Conservation (phyloP, 2,329 filamentous ascomycete species). For the Venturia carpophila region DNA sequence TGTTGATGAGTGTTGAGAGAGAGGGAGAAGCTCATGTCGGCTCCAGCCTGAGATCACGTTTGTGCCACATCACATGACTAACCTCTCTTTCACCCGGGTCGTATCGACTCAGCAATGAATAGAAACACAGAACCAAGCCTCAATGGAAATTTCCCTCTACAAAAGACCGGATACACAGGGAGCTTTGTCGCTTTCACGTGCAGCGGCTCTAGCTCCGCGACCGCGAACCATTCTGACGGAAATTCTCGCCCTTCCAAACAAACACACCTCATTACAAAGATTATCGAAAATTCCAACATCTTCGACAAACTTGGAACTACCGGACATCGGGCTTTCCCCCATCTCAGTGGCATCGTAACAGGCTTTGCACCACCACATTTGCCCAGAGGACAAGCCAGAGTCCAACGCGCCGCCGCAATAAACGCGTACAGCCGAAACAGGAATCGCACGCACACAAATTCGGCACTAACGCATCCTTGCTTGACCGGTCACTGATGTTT, state of each 20-base stretch:
- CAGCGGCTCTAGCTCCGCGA: neutral
- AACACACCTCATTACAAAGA: conserved; percentile 2
- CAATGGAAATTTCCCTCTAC: too few relatives aligned
- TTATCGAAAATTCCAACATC: conserved; percentile 6
- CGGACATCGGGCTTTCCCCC: neutral
- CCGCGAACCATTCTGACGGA: neutral
- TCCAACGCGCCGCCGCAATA: neutral
- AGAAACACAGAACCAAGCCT: too few relatives aligned
- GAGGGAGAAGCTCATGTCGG: too few relatives aligned
- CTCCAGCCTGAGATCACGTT: too few relatives aligned
- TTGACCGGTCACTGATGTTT: neutral
- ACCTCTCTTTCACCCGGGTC: too few relatives aligned
- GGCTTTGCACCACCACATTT: neutral
- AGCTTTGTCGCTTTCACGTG: neutral
- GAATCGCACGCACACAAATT: neutral
- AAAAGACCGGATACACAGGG: too few relatives aligned
- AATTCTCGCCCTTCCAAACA: neutral
- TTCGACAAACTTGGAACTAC: neutral
- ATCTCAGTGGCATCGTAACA: neutral
- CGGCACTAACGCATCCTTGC: conserved; percentile 6
- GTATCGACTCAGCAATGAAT: too few relatives aligned
- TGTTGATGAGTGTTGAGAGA: too few relatives aligned
- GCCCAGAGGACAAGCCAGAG: neutral
- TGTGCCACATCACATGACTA: too few relatives aligned
- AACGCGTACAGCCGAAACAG: neutral